These are phyloP conservation scores for Wallacemonas sp. DNA, from an alignment of 208 protist species.

Conservation along the genomic window DNA sequence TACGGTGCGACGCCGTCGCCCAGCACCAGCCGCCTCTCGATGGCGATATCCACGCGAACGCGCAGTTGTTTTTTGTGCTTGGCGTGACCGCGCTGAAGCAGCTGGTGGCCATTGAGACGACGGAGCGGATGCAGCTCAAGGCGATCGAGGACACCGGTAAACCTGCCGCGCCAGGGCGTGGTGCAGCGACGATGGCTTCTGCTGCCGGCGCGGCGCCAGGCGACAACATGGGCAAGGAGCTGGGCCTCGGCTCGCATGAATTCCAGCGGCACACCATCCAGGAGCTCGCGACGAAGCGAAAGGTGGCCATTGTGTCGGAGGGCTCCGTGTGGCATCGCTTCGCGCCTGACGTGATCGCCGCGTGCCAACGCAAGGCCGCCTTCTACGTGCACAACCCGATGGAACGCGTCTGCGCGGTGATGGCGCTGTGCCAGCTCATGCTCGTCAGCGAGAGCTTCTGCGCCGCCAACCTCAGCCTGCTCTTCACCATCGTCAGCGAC, in stretches of 20 bases:
- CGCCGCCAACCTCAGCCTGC: constrained; percentile 64
- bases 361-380: constrained; percentile 56
- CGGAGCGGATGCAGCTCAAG: constrained; percentile 78
- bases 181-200: constrained; percentile 1
- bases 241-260: constrained; percentile 82
- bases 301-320: constrained; percentile 64
- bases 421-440: constrained; percentile 87
- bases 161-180: neutral
- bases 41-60: constrained; percentile 38
- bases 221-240: constrained; percentile 88
- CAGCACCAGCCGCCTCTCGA: constrained; percentile 10
- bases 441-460: constrained; percentile 82
- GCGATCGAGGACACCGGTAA: constrained; percentile 53
- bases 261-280: constrained; percentile 84
- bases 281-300: constrained; percentile 68
- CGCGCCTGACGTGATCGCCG: constrained; percentile 49
- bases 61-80: constrained; percentile 79
- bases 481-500: constrained; percentile 79
- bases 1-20: neutral
- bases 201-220: constrained; percentile 21
- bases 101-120: constrained; percentile 79
- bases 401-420: constrained; percentile 82
- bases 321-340: constrained; percentile 77
- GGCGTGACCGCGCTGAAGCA: constrained; percentile 85
- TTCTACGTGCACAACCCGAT: constrained; percentile 35